Percentiles rank a stretch among this genome's conserved stretches.
These are phyloP conservation scores for Salix arbutifolia DNA, from an alignment of 345 rosid species.

Conservation along the genomic window DNA sequence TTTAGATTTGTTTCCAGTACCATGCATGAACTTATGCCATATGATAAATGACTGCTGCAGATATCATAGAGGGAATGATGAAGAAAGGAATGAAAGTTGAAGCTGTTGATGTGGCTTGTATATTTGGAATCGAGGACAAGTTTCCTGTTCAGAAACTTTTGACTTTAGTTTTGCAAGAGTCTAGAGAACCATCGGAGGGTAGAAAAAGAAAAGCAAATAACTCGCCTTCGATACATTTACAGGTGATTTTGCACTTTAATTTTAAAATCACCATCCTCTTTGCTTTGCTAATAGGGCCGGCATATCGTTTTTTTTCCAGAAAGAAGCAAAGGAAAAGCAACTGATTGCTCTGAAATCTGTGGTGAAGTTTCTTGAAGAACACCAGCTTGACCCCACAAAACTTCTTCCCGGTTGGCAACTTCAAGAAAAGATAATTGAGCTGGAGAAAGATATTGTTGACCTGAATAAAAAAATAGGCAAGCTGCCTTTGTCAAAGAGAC, in stretches of 20 bases:
- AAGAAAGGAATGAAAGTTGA: slow-evolving; percentile 50
- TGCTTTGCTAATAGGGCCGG: not conserved
- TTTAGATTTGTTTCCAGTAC: not conserved
- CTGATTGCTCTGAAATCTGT: slow-evolving; percentile 45
- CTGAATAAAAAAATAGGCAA: slow-evolving; percentile 36
- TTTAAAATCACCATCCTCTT: not conserved
- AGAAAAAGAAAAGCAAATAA: slow-evolving; percentile 34
- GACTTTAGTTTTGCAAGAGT: slow-evolving; percentile 42
- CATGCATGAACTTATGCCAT: not conserved
- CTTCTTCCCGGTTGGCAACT: slow-evolving; percentile 52
- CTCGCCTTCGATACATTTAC: slow-evolving; percentile 38
- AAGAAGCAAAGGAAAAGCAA: slow-evolving; percentile 44
- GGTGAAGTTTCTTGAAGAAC: slow-evolving; percentile 49
- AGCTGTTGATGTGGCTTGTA: slow-evolving; percentile 54
- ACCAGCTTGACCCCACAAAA: slow-evolving; percentile 44
- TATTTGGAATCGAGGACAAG: slow-evolving; percentile 53
- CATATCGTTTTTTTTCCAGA: slow-evolving; percentile 37
- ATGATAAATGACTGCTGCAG: slow-evolving; percentile 33
- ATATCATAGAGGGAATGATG: slow-evolving; percentile 45
- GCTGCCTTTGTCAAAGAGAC: slow-evolving; percentile 38
- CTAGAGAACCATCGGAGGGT: slow-evolving; percentile 45
- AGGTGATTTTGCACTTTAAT: not conserved
- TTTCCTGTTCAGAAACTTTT: slow-evolving; percentile 50
- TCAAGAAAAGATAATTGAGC: slow-evolving; percentile 40
- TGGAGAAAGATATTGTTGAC: slow-evolving; percentile 50